Evolutionary conservation across 306 rosid species (phyloP), one percentile per base, ranked within the genome.

Genomic region (Astragalus glycyphyllos): DNA sequence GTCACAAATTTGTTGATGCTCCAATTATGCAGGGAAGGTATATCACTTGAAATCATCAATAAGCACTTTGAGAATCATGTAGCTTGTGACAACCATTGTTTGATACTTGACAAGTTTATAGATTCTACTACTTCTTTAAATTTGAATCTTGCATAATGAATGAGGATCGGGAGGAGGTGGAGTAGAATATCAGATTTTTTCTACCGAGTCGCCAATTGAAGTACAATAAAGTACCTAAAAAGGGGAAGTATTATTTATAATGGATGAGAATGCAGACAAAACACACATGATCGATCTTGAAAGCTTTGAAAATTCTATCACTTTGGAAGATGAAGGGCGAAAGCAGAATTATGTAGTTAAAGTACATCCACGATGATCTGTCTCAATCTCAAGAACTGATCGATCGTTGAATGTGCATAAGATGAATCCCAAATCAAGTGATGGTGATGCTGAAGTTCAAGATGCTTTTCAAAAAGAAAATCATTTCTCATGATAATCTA

Each of bases 31-130:
- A 2, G 23, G 23, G 81, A 58, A 47, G 89, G 84, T 76, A 71
- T 61, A 38, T 86, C 90, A 11, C 54, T 78, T 55, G 89, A 84
- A 64, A 26, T 68, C 29, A 76, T 80, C 37, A 61, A 53, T 32
- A 5, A 64, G 76, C 71, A 80, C 63, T 82, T 65, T 6, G 62
- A 51, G 72, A 48, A 65, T 47, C 9, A 32, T 42, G 44, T 4
- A 64, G 48, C 40, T 32, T 68, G 63, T 61, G 77, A 72, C 41
- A 60, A 15, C 17, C 31, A 68, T n/a, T 76, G 86, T 7, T 68
- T 86, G 77, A 74, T 84, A 29, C 83, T 87, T 15, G 20, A 80
- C 20, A 83, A 88, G 66, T 82, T 82, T 69, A 82, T 86, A 66
- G 95, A 88, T 54, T 82, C n/a, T n/a, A n/a, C n/a, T n/a, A n/a